These are phyloP conservation scores for Teunomyces funiuensis DNA, from an alignment of 805 yeast genomes.

Conservation along the genomic window DNA sequence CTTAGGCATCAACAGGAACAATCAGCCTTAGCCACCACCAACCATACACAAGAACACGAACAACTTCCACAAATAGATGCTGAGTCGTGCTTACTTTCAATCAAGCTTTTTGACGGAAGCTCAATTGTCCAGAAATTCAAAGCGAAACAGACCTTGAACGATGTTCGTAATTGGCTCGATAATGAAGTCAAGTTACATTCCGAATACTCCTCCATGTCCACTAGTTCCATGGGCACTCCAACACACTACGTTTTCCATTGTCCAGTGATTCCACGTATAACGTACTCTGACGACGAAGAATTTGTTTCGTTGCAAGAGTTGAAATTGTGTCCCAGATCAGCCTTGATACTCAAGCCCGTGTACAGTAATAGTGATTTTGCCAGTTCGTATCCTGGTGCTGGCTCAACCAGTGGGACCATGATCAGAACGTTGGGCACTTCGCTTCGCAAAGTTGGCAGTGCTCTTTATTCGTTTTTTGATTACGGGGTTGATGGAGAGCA, in stretches of 20 bases:
- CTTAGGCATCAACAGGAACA: conserved; percentile 11
- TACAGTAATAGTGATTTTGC: conserved; percentile 25
- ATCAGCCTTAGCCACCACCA: conserved; percentile 5
- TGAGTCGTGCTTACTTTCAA: conserved; percentile 45
- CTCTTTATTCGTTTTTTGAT: conserved; percentile 42
- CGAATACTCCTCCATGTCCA: conserved; percentile 44
- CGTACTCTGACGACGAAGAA: conserved; percentile 53
- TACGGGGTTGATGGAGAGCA: conserved; percentile 34
- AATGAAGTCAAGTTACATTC: conserved; percentile 39
- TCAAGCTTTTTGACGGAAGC: conserved; percentile 68
- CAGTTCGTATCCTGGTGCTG: conserved; percentile 15
- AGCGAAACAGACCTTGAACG: conserved; percentile 45
- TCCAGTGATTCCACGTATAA: conserved; percentile 48
- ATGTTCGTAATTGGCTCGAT: conserved; percentile 65
- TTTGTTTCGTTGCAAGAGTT: conserved; percentile 48
- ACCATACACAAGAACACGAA: conserved; percentile 14
- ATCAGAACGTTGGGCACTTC: conserved; percentile 5
- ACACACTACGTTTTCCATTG: conserved; percentile 42
- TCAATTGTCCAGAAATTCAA: conserved; percentile 53
- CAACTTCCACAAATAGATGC: conserved; percentile 17
- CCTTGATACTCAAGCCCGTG: conserved; percentile 68
- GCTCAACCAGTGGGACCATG: conserved; percentile 16
- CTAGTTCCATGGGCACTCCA: conserved; percentile 56
- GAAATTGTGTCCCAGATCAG: conserved; percentile 70
- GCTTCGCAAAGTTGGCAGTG: conserved; percentile 22